These are phyloP conservation scores for Eruca vesicaria DNA, from an alignment of 441 rosid genomes.

Conservation along the genomic window DNA sequence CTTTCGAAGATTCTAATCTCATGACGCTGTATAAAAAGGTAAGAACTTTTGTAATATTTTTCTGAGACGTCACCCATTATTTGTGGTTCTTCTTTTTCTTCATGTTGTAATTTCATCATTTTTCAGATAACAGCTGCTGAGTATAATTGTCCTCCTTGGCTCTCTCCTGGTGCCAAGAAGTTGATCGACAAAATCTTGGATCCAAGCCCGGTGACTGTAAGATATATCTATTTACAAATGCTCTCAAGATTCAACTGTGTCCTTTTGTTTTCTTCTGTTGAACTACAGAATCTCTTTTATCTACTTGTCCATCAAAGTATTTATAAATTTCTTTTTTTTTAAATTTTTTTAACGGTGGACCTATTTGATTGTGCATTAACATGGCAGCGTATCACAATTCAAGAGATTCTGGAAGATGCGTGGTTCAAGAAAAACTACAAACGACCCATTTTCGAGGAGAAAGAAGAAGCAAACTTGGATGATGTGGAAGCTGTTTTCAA, in stretches of 20 bases:
- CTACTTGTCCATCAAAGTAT: not conserved
- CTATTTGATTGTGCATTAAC: constrained; percentile 23
- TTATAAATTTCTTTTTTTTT: not conserved
- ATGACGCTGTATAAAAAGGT: constrained; percentile 87
- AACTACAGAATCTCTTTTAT: not conserved
- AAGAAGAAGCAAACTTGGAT: constrained; percentile 73
- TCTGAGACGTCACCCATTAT: constrained; percentile 7
- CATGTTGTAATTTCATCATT: constrained; percentile 10
- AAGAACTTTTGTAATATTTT: constrained; percentile 38
- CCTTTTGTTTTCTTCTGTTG: not conserved
- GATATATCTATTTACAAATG: constrained; percentile 24
- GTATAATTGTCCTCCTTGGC: constrained; percentile 88
- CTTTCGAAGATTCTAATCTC: constrained; percentile 95
- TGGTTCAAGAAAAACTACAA: constrained; percentile 87
- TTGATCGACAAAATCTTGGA: constrained; percentile 80
- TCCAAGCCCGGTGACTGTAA: constrained; percentile 90
- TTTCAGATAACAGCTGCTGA: constrained; percentile 83
- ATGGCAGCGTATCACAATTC: constrained; percentile 73
- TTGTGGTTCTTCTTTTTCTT: constrained; percentile 27
- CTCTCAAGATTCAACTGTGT: not conserved
- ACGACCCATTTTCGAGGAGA: constrained; percentile 73
- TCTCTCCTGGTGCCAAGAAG: constrained; percentile 75
- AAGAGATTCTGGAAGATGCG: constrained; percentile 76
- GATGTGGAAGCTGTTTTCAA: constrained; percentile 91
- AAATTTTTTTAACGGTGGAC: constrained; percentile 2